phyloP scores from a whole-genome alignment of 352 stramenopile genomes.

The Globisporangium cederbergense region DNA sequence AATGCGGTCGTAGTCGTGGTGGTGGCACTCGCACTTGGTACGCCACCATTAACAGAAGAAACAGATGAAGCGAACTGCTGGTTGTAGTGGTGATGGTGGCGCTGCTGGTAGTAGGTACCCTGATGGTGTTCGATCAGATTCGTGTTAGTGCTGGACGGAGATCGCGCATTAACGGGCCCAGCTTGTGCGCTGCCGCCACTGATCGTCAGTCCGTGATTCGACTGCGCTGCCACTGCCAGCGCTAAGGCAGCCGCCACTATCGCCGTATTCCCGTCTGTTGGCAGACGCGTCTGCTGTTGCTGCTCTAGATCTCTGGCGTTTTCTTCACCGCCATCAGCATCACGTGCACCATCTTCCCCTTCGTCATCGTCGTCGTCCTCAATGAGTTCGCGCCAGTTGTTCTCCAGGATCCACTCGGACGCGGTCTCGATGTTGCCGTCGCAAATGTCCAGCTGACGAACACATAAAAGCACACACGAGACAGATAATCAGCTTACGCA shows the following conservation, averaged over 20 bases:
- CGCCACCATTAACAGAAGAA: not conserved
- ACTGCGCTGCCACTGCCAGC: not conserved
- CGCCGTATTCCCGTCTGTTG: not conserved
- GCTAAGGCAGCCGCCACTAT: not conserved
- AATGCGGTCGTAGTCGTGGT: not conserved
- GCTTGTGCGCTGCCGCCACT: slow-evolving; percentile 4
- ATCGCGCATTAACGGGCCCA: not conserved
- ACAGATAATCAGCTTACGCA: not conserved
- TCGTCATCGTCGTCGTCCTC: slow-evolving; percentile 14
- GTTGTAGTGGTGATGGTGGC: slow-evolving; percentile 1
- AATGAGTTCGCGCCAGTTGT: slow-evolving; percentile 52
- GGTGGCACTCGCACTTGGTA: too few species aligned
- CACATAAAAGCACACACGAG: not conserved
- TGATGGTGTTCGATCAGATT: not conserved
- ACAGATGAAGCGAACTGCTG: not conserved
- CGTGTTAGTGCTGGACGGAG: not conserved
- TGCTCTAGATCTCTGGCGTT: not conserved
- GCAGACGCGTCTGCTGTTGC: slow-evolving; percentile 1
- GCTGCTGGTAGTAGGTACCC: not conserved
- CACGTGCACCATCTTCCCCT: not conserved
- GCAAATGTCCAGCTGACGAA: slow-evolving; percentile 46
- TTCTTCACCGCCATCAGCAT: not conserved
- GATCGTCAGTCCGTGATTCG: slow-evolving; percentile 9
- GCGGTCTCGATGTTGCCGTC: slow-evolving; percentile 46
- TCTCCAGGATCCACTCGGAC: slow-evolving; percentile 55